Base-by-base conservation (phyloP, 805 yeast species). In the Suhomyces emberorum region DNA sequence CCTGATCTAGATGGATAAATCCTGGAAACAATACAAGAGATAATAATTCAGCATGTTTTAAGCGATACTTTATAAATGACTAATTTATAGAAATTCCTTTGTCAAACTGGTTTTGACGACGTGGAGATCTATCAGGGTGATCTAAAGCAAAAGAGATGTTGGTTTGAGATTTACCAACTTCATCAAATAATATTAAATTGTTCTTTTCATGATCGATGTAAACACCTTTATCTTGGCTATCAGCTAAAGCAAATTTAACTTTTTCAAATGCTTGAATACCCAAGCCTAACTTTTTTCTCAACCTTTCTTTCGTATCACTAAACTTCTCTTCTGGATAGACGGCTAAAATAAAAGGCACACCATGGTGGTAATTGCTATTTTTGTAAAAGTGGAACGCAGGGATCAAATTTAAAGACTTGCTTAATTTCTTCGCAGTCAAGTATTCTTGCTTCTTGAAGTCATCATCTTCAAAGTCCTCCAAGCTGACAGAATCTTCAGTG, bases 341-440 rank as follows among this genome's bases (percentile, higher is more conserved):
- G n/a, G 77, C 74, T 54, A 89, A 86, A 7, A 84, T 63, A 54
- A 89, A 89, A 3, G 97, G 95, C 32, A 83, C 69, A n/a, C 96
- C 89, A 57, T 89, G 98, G 15, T 74, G 67, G 43, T 68, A 69
- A 29, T 68, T 72, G 17, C 81, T 69, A 27, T 81, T 84, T 48
- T 83, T 85, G 57, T 81, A 76, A 61, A 82, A 89, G 54, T 88
- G 96, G 46, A 79, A 70, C 2, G 82, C 95, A 3, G 84, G 74
- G 2, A 85, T 72, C 28, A 83, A 51, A 47, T 68, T 71, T 46
- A 50, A 53, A 29, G 32, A 59, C 35, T 54, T 63, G 43, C 39
- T 52, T 49, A 47, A 45, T 27, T 41, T 44, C 42, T 47, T 57
- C 4, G 49, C 44, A 12, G 39, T 24, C 28, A 46, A 29, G 32